Evolutionary conservation across 2,329 filamentous ascomycete genomes (phyloP).

Genomic region (Exserohilum rostratum): DNA sequence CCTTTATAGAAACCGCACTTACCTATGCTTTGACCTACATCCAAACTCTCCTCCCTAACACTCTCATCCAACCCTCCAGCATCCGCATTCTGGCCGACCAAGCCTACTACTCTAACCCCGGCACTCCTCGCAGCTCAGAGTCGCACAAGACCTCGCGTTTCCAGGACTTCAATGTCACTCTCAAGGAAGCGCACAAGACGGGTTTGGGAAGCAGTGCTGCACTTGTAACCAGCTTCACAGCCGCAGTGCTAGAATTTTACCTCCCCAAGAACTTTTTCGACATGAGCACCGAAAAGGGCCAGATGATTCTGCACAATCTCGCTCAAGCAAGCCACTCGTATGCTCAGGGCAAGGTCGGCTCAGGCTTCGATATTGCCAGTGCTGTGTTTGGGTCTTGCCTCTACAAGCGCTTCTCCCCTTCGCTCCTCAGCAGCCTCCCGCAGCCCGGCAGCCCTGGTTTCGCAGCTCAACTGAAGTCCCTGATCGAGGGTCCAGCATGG

Average conservation of each 20-base stretch:
- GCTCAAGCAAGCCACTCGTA: constrained; percentile 93
- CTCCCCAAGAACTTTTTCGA: constrained; percentile 64
- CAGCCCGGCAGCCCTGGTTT: constrained; percentile 72
- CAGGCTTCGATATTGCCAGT: constrained; percentile 91
- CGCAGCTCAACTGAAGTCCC: constrained; percentile 64
- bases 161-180: constrained; percentile 75
- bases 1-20: constrained; percentile 91
- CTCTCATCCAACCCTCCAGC: constrained; percentile 68
- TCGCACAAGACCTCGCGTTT: constrained; percentile 61
- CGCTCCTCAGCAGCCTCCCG: constrained; percentile 70
- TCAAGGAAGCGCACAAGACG: constrained; percentile 87
- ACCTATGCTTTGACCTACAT: constrained; percentile 87
- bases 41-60: constrained; percentile 55
- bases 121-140: constrained; percentile 16
- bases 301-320: constrained; percentile 80
- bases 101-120: constrained; percentile 82
- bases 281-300: constrained; percentile 60
- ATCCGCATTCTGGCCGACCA: constrained; percentile 93
- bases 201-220: constrained; percentile 94
- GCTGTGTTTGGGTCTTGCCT: constrained; percentile 90
- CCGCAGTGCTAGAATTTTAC: constrained; percentile 77
- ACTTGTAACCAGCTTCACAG: constrained; percentile 85
- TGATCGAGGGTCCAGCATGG: constrained; percentile 73
- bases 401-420: constrained; percentile 90
- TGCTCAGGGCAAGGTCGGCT: constrained; percentile 94